Base-by-base conservation (phyloP, 805 yeast species). In the Saccharomycopsis oosterbeekiorum region DNA sequence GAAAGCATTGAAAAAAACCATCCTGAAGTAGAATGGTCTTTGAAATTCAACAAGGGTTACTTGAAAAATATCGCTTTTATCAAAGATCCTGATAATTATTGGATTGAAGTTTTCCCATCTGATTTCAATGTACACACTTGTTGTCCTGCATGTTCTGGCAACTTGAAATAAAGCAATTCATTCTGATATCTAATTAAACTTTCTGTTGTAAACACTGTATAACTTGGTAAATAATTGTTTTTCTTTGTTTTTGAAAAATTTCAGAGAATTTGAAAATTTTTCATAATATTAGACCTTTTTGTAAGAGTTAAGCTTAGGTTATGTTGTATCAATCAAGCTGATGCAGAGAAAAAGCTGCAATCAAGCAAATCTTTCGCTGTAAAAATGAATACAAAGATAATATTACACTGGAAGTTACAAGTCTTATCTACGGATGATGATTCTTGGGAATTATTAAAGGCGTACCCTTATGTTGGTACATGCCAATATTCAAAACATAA, bases 1-100 rank as follows among this genome's bases (percentile, higher is more conserved):
- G 81, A 77, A 55, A 69, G 73, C 41, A 76, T 89, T 63, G 78
- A 77, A 65, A 72, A 73, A 60, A 71, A 76, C 57, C 74, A 69
- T 59, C 78, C 78, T 34, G 78, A 73, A 42, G 76, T 78, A 66
- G 75, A 78, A 63, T 88, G 91, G 86, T 73, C 82, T 4, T 74
- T 79, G 59, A 81, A 81, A 68, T 84, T 70, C 70, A 78, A 84
- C 67, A 76, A 80, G 62, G 86, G 86, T 40, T 78, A 74, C 50
- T 68, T 84, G 74, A 81, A 82, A 66, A 74, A 77, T 60, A 75
- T 86, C 71, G 97, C 89, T 1, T 86, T 89, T 67, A 71, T 93
- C 60, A 77, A 78, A 62, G 99, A 93, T 70, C 97, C 97, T 15
- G 98, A 93, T 74, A 90, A 90, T 70, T 94, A 93, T 77, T 80